Evolutionary conservation across 768 basidiomycete genomes (phyloP), one percentile per base, ranked within the genome.

Genomic region (Cystobasidium onofrii): DNA sequence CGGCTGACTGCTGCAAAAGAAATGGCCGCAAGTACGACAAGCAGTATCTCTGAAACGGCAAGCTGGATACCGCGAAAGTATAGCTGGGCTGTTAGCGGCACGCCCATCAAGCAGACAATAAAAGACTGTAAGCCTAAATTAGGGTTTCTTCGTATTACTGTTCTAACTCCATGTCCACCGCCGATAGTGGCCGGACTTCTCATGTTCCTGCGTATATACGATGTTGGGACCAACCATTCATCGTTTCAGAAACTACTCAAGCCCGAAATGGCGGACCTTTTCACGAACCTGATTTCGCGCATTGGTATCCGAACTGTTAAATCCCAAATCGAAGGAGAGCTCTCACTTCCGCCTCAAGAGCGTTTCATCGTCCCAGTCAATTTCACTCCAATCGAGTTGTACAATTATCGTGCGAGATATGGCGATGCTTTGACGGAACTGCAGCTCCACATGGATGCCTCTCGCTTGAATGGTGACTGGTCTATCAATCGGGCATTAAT

Each of bases 301-400:
- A 77, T 84, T 33, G 82, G 79, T 0, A 78, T 81, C 0, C 74
- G 83, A 4, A 83, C 82, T 1, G 79, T 80, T 33, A 83, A 83
- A 76, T 69, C 73, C 13, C 69, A 77, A 29, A 74, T 79, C 10
- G 64, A 50, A 20, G 25, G 76, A 44, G 82, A 83, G 67, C 77
- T 82, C 41, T 76, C 76, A 18, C 77, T 83, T 1, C 82, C 82
- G 13, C 64, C 60, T 23, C 82, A 83, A 67, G 55, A 63, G 0
- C 76, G 82, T 39, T 78, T 66, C 29, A 74, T 82, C 23, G 80
- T 82, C 1, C 82, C 82, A 0, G 78, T 82, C 77, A 80, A 79
- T 27, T 75, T 82, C 18, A 80, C 79, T 13, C 76, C 80, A 1
- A 78, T 82, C 63, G 81, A 82, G 36, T 23, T 20, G 1, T 50